Evolutionary conservation across 371 early-diverging fungal genomes (phyloP), one percentile per base, ranked within the genome.

Genomic region (Mucor circinelloides): DNA sequence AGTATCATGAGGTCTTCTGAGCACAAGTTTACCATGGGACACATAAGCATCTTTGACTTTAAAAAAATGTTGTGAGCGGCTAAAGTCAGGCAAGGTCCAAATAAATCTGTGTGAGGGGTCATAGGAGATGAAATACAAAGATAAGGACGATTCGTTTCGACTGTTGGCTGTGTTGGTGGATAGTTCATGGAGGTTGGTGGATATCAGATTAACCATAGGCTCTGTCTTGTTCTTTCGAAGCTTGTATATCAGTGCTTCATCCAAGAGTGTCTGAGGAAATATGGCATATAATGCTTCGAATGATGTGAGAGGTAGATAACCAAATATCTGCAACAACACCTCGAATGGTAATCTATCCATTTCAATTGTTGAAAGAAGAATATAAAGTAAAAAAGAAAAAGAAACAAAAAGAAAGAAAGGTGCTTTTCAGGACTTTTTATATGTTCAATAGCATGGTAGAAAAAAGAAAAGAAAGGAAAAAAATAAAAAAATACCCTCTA

Each of bases 181-280:
- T 4, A 83, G 63, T 63, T 83, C 83, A 70, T 79, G 75, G n/a
- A 72, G 58, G 60, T 83, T 83, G 52, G 83, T 83, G 6, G 83
- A 83, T 36, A 79, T 73, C 34, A 83, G 64, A n/a, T 75, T 31
- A 9, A 82, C 28, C 5, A 75, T 36, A 17, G 75, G 67, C n/a
- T 70, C 23, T 13, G 25, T 30, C 23, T 60, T 63, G 31, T 42
- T 27, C 19, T 63, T 38, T 40, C 70, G 71, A 27, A 74, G 63
- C 48, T 79, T 77, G 42, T 62, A 66, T 30, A 73, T 59, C 23
- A 79, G 61, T 30, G 78, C 78, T 66, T 78, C 76, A 57, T 79
- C 75, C 23, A 82, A 63, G 9, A 76, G 25, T 27, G 30, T 28
- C 36, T 58, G 46, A 19, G 78, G 71, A 38, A 82, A 75, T 13